Evolutionary conservation across 2,329 filamentous ascomycete genomes (phyloP).

Genomic region (Aspergillus glaucus): DNA sequence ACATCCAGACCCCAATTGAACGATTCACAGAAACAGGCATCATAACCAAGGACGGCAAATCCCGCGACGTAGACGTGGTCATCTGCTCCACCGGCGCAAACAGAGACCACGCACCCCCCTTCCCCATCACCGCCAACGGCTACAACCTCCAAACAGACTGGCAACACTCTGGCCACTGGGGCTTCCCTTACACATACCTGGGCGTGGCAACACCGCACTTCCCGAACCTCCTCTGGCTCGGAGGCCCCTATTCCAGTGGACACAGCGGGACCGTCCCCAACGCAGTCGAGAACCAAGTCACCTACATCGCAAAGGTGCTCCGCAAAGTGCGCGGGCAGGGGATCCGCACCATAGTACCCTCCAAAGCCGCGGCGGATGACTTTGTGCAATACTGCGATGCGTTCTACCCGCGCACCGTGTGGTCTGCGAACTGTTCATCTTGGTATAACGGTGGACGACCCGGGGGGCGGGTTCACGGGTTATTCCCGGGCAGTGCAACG

Average conservation of each 20-base stretch:
- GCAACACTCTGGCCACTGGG: constrained; percentile 49
- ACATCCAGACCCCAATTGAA: constrained; percentile 52
- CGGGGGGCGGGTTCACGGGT: constrained; percentile 58
- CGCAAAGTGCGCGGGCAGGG: constrained; percentile 62
- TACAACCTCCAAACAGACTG: constrained; percentile 52
- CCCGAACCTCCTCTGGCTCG: constrained; percentile 61
- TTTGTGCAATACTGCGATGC: constrained; percentile 39
- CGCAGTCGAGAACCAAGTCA: constrained; percentile 59
- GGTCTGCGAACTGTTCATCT: constrained; percentile 52
- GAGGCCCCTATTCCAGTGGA: constrained; percentile 55
- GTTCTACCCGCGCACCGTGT: constrained; percentile 48
- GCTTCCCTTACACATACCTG: constrained; percentile 63
- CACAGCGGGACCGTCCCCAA: constrained; percentile 62
- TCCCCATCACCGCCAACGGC: constrained; percentile 53
- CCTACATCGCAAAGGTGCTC: constrained; percentile 60
- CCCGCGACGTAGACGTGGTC: constrained; percentile 56
- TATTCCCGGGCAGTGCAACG: constrained; percentile 64
- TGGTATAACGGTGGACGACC: constrained; percentile 66
- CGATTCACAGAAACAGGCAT: constrained; percentile 56
- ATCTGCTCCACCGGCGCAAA: constrained; percentile 66
- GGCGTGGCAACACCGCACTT: constrained; percentile 59
- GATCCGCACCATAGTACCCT: constrained; percentile 56
- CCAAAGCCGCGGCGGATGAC: constrained; percentile 55
- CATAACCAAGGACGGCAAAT: constrained; percentile 51
- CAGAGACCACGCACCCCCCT: constrained; percentile 52